phyloP scores from a whole-genome alignment of 163 green algal species.

The Scenedesmus sp. region DNA sequence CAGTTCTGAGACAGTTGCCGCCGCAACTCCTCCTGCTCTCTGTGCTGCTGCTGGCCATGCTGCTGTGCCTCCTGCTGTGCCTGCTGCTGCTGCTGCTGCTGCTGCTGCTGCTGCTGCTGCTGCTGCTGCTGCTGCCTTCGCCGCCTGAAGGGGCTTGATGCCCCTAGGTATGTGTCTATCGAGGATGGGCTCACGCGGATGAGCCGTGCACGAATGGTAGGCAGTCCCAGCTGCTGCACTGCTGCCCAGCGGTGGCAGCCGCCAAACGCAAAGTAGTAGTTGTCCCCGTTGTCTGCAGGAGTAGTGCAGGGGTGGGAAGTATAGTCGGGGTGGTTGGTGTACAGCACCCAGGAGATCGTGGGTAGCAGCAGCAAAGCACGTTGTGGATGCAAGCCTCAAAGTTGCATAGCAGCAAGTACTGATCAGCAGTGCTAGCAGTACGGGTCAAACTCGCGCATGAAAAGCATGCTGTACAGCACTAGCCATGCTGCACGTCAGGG shows the following conservation, averaged over 20 bases:
- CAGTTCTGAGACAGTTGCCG: background rate
- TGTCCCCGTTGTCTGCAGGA: conserved; percentile 1
- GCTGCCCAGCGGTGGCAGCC: conserved; percentile 45
- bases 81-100: background rate
- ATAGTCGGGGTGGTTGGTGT: too few species aligned
- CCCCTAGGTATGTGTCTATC: conserved; percentile 24
- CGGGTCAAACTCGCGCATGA: too few species aligned
- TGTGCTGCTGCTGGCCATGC: background rate
- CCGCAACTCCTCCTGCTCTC: background rate
- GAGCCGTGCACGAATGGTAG: conserved; percentile 29
- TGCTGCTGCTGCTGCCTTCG: background rate
- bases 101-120: background rate
- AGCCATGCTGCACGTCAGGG: too few species aligned
- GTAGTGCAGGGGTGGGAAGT: background rate
- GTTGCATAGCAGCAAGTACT: too few species aligned
- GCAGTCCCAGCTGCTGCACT: conserved; percentile 20
- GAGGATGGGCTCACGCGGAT: conserved; percentile 12
- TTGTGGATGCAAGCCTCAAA: too few species aligned
- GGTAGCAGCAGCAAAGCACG: background rate
- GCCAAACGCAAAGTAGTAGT: conserved; percentile 51
- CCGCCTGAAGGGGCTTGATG: conserved; percentile 31
- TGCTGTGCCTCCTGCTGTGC: background rate
- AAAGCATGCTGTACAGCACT: too few species aligned
- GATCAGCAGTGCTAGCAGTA: too few species aligned
- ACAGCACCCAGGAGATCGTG: background rate